These are phyloP conservation scores for Phytophthora niederhauseri DNA, from an alignment of 352 stramenopile species.

Conservation along the genomic window DNA sequence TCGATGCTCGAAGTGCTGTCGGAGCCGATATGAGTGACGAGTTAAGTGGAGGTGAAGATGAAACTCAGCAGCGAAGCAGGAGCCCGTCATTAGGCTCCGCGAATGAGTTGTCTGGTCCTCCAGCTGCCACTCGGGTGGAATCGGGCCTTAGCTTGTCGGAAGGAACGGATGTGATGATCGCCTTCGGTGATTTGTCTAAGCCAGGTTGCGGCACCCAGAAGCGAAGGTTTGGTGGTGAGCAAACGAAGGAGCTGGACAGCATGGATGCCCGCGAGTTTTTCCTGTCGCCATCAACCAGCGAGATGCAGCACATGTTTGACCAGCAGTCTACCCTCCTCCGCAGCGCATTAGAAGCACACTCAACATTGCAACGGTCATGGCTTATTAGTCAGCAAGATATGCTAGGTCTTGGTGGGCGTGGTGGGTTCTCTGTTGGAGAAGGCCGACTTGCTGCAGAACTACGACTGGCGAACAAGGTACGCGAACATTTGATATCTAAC, in stretches of 20 bases:
- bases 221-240: conserved; percentile 52
- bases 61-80: conserved; percentile 16
- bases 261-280: conserved; percentile 77
- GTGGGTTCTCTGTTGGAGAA: conserved; percentile 82
- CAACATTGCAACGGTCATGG: conserved; percentile 79
- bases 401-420: conserved; percentile 53
- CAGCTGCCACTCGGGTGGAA: conserved; percentile 17
- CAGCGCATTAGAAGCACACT: conserved; percentile 72
- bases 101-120: conserved; percentile 25
- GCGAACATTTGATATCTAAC: conserved; percentile 1
- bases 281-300: conserved; percentile 80
- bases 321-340: conserved; percentile 80
- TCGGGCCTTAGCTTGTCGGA: conserved; percentile 72
- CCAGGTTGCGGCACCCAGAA: conserved; percentile 35
- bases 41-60: conserved; percentile 33
- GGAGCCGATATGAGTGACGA: conserved; percentile 38
- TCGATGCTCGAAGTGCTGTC: conserved; percentile 40
- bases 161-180: conserved; percentile 80
- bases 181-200: conserved; percentile 58
- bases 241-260: conserved; percentile 56
- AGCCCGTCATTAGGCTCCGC: conserved; percentile 33
- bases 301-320: conserved; percentile 91
- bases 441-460: conserved; percentile 79
- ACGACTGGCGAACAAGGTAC: conserved; percentile 87
- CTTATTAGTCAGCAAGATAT: conserved; percentile 77